Evolutionary conservation across 768 basidiomycete species (phyloP), one percentile per base, ranked within the genome.

Genomic region (Tephrocybe sp.): DNA sequence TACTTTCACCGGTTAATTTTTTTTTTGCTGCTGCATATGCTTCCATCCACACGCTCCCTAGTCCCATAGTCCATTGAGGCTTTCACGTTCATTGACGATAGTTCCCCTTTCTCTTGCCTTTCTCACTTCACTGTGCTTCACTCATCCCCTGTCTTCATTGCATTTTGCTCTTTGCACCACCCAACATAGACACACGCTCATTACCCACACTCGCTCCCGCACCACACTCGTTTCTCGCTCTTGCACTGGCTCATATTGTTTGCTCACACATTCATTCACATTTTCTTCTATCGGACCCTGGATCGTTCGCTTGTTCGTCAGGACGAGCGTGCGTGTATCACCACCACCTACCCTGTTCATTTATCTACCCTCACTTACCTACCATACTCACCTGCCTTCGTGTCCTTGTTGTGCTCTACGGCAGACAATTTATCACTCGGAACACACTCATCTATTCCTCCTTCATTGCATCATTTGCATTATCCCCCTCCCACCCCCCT

Each of bases 261-360:
- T 38, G 30, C 47, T 44, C 37, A 45, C 16, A 9, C 30, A 40
- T 16, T 19, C 38, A 45, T 18, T 13, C 26, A 46, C 24, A 18
- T 9, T 2, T 16, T 12, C 21, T 1, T 16, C 13, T 40, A 48
- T 27, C 43, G 16, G 31, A 40, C 27, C 16, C 32, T 7, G 27
- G 21, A 35, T 52, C 31, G 30, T 26, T 49, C 57, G 61, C 46
- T 34, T 60, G 65, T 67, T 71, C 68, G 69, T 67, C 66, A 61
- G 69, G 65, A 68, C 68, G 69, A 69, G 64, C 69, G 61, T 69
- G 69, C 69, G 61, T 69, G 69, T 71, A 66, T 48, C 47, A 58
- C 19, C 35, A 40, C 39, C 49, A 9, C 48, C 52, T 9, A 18
- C 9, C 27, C 16, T 34, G 22, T 19, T 44, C 39, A 21, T 16